Percentiles rank a stretch among this genome's conserved stretches.
Evolutionary conservation across 2,329 filamentous ascomycete genomes (phyloP).

Genomic region (Chrysosphaeria jannelii): DNA sequence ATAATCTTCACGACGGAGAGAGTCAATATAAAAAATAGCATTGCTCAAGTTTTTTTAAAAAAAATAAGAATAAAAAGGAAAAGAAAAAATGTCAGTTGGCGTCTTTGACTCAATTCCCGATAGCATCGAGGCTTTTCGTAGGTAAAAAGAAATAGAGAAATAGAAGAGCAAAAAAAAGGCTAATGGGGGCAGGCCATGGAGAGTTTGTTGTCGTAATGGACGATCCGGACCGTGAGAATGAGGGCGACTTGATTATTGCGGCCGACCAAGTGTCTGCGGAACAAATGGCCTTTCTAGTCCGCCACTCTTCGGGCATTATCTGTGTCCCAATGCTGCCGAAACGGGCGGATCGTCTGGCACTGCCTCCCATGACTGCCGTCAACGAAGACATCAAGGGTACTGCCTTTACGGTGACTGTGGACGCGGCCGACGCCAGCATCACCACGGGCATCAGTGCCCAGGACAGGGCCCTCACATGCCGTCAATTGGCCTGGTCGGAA

Average conservation of each 20-base stretch:
- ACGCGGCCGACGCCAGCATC: conserved; percentile 39
- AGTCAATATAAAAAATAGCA: too few species aligned
- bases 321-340: conserved; percentile 54
- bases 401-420: conserved; percentile 76
- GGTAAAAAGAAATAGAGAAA: conserved; percentile 6
- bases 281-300: conserved; percentile 91
- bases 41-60: too few species aligned
- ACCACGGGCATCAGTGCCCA: conserved; percentile 77
- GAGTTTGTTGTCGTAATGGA: conserved; percentile 94
- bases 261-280: conserved; percentile 55
- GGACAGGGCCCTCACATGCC: conserved; percentile 60
- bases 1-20: too few species aligned
- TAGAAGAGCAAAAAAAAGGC: background rate
- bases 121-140: conserved; percentile 32
- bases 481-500: conserved; percentile 27
- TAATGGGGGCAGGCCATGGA: conserved; percentile 3
- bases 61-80: too few species aligned
- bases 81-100: too few species aligned
- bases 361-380: conserved; percentile 63
- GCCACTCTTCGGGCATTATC: conserved; percentile 68
- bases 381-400: conserved; percentile 65
- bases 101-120: conserved; percentile 36
- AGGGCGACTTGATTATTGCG: conserved; percentile 92
- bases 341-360: conserved; percentile 37
- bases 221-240: conserved; percentile 76